Evolutionary conservation across 257 asterid species (phyloP), one percentile per base, ranked within the genome.

Genomic region (Scutellaria galericulata): DNA sequence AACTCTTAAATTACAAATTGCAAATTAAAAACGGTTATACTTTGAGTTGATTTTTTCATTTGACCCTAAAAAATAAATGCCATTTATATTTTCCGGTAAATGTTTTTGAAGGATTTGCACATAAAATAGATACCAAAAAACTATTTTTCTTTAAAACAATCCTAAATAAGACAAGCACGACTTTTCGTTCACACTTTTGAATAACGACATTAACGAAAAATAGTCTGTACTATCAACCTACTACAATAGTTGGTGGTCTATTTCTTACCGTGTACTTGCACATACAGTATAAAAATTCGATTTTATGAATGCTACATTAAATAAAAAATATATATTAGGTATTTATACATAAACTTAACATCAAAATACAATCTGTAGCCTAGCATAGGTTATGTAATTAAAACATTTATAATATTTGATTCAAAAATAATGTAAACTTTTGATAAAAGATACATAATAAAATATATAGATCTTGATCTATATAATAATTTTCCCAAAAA

Each of bases 121-220:
- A 60, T 24, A 24, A 31, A 31, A 31, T 31, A 31, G 54, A 72
- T 61, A 22, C 24, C 64, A 50, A 13, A 39, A 40, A 31, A 31
- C 2, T 31, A 0, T 2, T 51, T 62, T 41, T 52, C 14, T 62
- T 8, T 18, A 35, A 39, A 15, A 35, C n/a, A 63, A 18, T 73
- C 72, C 45, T 55, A 56, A 66, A 65, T 58, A 42, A 15, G 73
- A 73, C 66, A 64, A 45, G 46, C 73, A 65, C 31, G 77, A 27
- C 66, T 45, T 46, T 58, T 9, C 6, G 35, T 65, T 27, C 65
- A 3, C n/a, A 20, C 48, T 14, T 62, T 13, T 1, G 7, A 40
- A 15, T 45, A 74, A 74, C 68, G 78, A 56, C 73, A 65, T 65
- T 65, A 74, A 64, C 78, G 52, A 39, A 57, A 74, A 7, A 55